These are phyloP conservation scores for Geotrichum cucujoidarum DNA, from an alignment of 1,139 yeast genomes.

Conservation along the genomic window DNA sequence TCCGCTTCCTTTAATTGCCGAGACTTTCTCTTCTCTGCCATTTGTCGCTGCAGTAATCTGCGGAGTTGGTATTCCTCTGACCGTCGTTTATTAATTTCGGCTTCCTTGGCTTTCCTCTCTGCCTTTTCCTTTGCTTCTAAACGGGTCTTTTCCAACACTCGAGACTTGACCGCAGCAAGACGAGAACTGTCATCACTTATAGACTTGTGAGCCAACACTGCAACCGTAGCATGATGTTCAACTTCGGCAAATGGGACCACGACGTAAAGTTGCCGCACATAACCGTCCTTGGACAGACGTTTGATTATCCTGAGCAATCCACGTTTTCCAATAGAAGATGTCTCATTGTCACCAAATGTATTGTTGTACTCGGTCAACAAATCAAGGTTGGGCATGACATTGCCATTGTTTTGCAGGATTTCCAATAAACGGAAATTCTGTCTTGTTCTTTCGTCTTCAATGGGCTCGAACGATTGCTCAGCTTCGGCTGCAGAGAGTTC, in stretches of 20 bases:
- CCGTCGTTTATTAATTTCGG: background rate
- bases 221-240: conserved; percentile 3
- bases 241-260: conserved; percentile 6
- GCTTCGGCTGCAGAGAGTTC: no score
- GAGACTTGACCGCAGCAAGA: background rate
- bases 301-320: conserved; percentile 2
- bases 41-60: background rate
- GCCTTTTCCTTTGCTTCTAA: background rate
- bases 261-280: conserved; percentile 7
- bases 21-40: background rate
- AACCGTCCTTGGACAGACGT: background rate
- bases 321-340: conserved; percentile 7
- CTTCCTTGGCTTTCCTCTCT: background rate
- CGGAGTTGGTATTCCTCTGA: background rate
- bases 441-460: background rate
- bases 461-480: no score
- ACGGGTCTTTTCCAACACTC: background rate
- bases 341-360: background rate
- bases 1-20: background rate
- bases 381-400: conserved; percentile 2
- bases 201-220: conserved; percentile 2
- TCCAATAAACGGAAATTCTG: background rate
- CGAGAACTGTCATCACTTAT: conserved; percentile 2
- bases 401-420: conserved; percentile 1
- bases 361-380: background rate